phyloP scores from a whole-genome alignment of 2,329 filamentous ascomycete species.

The Trichoderma hamatum region DNA sequence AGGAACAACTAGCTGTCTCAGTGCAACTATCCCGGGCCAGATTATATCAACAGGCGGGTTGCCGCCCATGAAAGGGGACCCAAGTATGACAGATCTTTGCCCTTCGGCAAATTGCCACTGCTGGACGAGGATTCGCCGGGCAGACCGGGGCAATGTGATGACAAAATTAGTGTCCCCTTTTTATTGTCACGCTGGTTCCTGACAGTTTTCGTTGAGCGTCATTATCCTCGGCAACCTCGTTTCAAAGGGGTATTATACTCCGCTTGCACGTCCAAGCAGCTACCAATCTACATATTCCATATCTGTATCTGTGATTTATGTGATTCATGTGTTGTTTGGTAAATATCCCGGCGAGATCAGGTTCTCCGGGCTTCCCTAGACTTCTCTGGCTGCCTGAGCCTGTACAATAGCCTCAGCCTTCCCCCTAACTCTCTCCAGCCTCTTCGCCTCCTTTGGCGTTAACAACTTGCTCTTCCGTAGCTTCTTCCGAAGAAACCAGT shows the following conservation, averaged over 20 bases:
- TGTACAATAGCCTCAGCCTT: conserved; percentile 40
- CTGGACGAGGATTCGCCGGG: background rate
- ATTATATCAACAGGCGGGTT: background rate
- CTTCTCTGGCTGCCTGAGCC: conserved; percentile 5
- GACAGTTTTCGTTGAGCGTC: conserved; percentile 12
- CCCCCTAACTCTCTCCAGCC: conserved; percentile 44
- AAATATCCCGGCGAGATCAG: background rate
- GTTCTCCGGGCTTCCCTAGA: background rate
- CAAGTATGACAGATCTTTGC: background rate
- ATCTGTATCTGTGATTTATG: background rate
- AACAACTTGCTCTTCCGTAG: conserved; percentile 66
- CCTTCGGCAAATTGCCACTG: background rate
- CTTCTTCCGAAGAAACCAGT: conserved; percentile 78
- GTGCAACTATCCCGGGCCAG: background rate
- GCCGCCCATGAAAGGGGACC: background rate
- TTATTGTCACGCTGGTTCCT: background rate
- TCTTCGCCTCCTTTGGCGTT: conserved; percentile 51
- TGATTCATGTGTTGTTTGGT: background rate
- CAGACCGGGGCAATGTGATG: background rate
- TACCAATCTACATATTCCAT: background rate
- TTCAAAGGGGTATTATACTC: background rate
- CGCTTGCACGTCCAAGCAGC: background rate
- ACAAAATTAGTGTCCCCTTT: background rate
- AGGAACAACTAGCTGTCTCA: background rate
- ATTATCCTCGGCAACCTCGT: conserved; percentile 20